A percentile compares a stretch with the other conserved stretches of the same genome.
phyloP scores from a whole-genome alignment of 139 green algal species.

The Deuterostichococcus epilithicus region DNA sequence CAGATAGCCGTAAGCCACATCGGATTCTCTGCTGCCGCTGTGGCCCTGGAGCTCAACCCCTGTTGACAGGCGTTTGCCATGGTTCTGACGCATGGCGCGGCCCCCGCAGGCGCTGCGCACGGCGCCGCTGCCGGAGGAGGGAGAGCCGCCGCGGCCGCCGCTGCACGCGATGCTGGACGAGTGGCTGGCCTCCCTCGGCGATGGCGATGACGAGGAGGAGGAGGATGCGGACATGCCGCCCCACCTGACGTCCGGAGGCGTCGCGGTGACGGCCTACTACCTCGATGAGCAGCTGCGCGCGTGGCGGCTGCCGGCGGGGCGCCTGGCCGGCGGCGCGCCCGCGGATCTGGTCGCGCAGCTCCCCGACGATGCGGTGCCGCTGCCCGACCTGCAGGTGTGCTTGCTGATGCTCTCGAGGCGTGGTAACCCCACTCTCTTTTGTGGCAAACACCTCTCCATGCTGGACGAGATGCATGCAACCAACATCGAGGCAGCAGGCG shows the following conservation, averaged over 20 bases:
- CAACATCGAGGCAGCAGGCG: no score
- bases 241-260: background rate
- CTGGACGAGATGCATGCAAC: no score
- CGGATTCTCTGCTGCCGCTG: no score
- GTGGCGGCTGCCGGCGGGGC: constrained; percentile 22
- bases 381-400: constrained; percentile 27
- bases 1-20: no score
- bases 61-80: no score
- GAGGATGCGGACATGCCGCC: background rate
- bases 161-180: background rate
- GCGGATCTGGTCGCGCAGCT: constrained; percentile 52
- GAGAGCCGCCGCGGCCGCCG: background rate
- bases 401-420: no score
- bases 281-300: constrained; percentile 22
- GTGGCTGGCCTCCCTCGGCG: background rate
- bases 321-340: constrained; percentile 43
- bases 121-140: background rate
- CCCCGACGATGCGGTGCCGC: background rate
- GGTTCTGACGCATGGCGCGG: no score
- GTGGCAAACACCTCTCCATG: no score
- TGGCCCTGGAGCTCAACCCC: no score
- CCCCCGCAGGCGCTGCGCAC: background rate
- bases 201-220: background rate
- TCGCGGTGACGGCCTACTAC: constrained; percentile 38
- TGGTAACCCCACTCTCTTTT: no score